Percentiles rank a stretch among this genome's conserved stretches.
phyloP scores from a whole-genome alignment of 495 filamentous ascomycete species.

The Hypoxylon rickii region DNA sequence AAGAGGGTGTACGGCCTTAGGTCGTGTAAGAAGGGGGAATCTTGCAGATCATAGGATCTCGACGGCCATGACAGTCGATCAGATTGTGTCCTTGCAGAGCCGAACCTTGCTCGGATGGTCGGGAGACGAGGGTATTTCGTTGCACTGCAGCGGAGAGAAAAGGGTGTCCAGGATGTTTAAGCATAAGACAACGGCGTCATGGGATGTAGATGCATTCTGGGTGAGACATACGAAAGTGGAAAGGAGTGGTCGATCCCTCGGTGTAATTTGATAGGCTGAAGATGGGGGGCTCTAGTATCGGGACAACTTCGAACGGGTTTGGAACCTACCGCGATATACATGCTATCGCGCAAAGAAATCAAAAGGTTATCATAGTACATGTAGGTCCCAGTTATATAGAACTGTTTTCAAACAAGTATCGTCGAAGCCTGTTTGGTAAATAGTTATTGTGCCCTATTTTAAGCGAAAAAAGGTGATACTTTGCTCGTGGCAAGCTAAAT shows the following conservation, averaged over 20 bases:
- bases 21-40: constrained; percentile 25
- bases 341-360: no score
- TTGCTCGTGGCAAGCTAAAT: no score
- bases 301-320: not conserved
- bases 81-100: constrained; percentile 30
- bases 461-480: no score
- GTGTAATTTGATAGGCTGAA: constrained; percentile 26
- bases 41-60: constrained; percentile 38
- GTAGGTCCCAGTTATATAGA: no score
- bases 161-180: constrained; percentile 37
- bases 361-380: no score
- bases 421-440: no score
- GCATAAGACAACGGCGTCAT: constrained; percentile 38
- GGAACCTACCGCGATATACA: no score
- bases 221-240: constrained; percentile 18
- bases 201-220: constrained; percentile 26
- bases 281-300: constrained; percentile 3
- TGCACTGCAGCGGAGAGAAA: constrained; percentile 39
- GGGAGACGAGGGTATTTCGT: constrained; percentile 35
- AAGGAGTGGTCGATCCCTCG: constrained; percentile 29
- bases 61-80: constrained; percentile 34
- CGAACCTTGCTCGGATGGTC: constrained; percentile 33
- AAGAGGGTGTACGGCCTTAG: constrained; percentile 30
- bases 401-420: no score
- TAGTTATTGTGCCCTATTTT: no score